Conservation (phyloP, 2,329 filamentous ascomycete genomes). For the Fusarium sp. region DNA sequence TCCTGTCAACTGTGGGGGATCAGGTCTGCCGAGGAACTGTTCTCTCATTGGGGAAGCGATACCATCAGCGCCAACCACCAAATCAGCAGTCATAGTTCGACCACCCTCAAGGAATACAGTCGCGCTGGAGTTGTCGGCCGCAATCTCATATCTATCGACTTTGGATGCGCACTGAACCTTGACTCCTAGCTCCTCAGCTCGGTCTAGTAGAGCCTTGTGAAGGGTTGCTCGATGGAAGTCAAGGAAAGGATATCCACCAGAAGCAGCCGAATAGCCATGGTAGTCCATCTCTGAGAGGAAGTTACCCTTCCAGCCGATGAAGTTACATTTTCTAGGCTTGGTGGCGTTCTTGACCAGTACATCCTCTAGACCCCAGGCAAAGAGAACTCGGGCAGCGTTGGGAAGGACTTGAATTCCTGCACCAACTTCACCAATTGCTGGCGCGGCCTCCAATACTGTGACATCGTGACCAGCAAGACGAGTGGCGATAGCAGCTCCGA, state of each 20-base stretch:
- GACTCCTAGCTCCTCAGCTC: background rate
- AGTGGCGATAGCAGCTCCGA: slow-evolving; percentile 46
- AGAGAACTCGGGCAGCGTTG: slow-evolving; percentile 44
- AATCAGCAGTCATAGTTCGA: background rate
- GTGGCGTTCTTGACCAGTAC: slow-evolving; percentile 38
- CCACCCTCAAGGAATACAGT: slow-evolving; percentile 1
- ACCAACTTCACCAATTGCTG: slow-evolving; percentile 47
- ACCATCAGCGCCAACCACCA: slow-evolving; percentile 9
- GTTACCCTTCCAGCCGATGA: slow-evolving; percentile 48
- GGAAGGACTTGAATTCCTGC: slow-evolving; percentile 49
- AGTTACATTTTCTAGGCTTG: slow-evolving; percentile 46
- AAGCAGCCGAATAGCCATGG: slow-evolving; percentile 39
- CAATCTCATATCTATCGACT: slow-evolving; percentile 8
- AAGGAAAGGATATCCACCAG: slow-evolving; percentile 56
- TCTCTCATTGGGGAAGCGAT: slow-evolving; percentile 14
- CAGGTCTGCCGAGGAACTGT: slow-evolving; percentile 7
- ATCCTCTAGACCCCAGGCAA: slow-evolving; percentile 45
- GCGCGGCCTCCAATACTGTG: slow-evolving; percentile 46
- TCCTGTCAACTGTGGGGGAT: slow-evolving; percentile 57
- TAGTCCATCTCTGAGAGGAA: slow-evolving; percentile 46
- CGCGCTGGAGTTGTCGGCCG: background rate
- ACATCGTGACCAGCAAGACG: slow-evolving; percentile 47
- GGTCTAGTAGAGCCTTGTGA: background rate
- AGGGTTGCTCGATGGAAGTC: slow-evolving; percentile 57
- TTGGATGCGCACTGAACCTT: slow-evolving; percentile 6